phyloP scores from a whole-genome alignment of 495 filamentous ascomycete species.

The Daldinia decipiens region DNA sequence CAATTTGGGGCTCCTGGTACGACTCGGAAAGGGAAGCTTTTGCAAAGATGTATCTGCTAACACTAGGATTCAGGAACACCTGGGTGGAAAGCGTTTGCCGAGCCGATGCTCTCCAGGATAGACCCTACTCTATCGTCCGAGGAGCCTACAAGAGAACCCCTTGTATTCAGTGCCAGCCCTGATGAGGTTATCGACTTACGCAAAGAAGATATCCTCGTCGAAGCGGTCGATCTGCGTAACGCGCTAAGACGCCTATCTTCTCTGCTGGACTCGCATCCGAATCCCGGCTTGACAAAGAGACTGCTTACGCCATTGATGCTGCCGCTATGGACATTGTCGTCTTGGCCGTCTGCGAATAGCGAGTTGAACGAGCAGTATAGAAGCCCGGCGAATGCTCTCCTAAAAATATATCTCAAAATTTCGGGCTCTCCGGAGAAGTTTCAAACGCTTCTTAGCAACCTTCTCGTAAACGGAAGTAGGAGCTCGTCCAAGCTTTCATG shows the following conservation, averaged over 20 bases:
- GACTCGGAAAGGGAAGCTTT: constrained; percentile 4
- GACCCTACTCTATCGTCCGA: constrained; percentile 59
- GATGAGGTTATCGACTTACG: constrained; percentile 55
- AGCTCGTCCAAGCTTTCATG: constrained; percentile 48
- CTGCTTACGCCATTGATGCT: constrained; percentile 70
- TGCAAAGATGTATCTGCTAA: constrained; percentile 8
- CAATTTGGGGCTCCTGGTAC: constrained; percentile 72
- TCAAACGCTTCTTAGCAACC: constrained; percentile 52
- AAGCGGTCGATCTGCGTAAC: constrained; percentile 53
- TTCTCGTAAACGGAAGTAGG: constrained; percentile 54
- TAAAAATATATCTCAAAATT: constrained; percentile 60
- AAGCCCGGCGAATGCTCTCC: constrained; percentile 52
- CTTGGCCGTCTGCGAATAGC: constrained; percentile 54
- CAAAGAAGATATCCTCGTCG: constrained; percentile 54
- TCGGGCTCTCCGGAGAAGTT: constrained; percentile 56
- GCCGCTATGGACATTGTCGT: constrained; percentile 74
- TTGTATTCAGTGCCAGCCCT: constrained; percentile 35
- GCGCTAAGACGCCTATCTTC: constrained; percentile 67
- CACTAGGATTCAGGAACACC: constrained; percentile 57
- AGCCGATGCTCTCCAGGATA: constrained; percentile 70
- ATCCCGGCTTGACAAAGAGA: constrained; percentile 77
- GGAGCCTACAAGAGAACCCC: constrained; percentile 15
- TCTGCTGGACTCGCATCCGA: constrained; percentile 73
- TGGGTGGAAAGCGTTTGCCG: constrained; percentile 74
- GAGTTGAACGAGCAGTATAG: constrained; percentile 49